A percentile compares a stretch with the other conserved stretches of the same genome.
phyloP scores from a whole-genome alignment of 2,329 filamentous ascomycete genomes.

The Talaromyces sp. region DNA sequence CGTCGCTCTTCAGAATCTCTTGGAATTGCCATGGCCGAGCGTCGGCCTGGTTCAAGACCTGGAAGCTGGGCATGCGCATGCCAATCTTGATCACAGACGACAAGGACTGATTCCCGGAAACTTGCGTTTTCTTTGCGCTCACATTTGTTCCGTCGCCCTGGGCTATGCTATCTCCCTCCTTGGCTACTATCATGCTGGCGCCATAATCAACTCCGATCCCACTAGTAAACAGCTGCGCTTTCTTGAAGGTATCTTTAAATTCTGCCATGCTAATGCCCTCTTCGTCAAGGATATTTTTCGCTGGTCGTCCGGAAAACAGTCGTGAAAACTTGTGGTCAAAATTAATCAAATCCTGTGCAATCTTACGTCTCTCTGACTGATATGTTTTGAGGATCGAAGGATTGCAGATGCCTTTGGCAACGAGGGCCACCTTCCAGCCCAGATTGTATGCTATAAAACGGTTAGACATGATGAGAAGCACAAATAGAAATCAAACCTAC shows the following conservation, averaged over 20 bases:
- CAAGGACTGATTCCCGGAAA: slow-evolving; percentile 9
- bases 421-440: slow-evolving; percentile 30
- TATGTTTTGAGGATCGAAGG: slow-evolving; percentile 23
- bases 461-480: slow-evolving; percentile 16
- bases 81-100: slow-evolving; percentile 21
- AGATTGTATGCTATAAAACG: slow-evolving; percentile 21
- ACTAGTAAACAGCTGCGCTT: slow-evolving; percentile 55
- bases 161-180: slow-evolving; percentile 37
- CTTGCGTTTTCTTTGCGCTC: slow-evolving; percentile 8
- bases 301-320: slow-evolving; percentile 47
- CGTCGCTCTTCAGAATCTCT: slow-evolving; percentile 30
- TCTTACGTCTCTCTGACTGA: slow-evolving; percentile 24
- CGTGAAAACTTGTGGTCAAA: slow-evolving; percentile 45
- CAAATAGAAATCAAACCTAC: neutral
- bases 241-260: slow-evolving; percentile 53
- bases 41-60: slow-evolving; percentile 46
- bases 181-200: slow-evolving; percentile 40
- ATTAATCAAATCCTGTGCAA: slow-evolving; percentile 25
- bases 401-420: slow-evolving; percentile 19
- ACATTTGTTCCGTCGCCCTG: slow-evolving; percentile 10
- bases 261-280: slow-evolving; percentile 56
- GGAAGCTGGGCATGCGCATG: slow-evolving; percentile 40
- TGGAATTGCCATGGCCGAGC: slow-evolving; percentile 27
- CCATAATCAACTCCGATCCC: slow-evolving; percentile 54
- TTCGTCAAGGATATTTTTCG: slow-evolving; percentile 52